These are phyloP conservation scores for Gaertneriomyces semiglobifer DNA, from an alignment of 192 early-diverging fungal genomes.

Conservation along the genomic window DNA sequence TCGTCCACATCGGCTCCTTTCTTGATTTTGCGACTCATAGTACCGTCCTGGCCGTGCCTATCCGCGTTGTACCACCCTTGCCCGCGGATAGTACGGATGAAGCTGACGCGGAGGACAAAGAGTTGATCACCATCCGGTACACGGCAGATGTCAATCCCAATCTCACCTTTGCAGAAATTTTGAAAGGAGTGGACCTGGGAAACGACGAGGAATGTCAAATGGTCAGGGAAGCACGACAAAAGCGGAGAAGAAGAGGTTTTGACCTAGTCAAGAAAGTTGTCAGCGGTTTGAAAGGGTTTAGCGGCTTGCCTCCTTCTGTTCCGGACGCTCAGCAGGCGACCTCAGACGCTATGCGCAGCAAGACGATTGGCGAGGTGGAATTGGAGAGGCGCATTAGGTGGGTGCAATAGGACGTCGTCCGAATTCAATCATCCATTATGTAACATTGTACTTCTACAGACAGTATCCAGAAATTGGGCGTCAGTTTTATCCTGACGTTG, in stretches of 20 bases:
- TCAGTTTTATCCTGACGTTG: neutral
- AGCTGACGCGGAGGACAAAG: neutral
- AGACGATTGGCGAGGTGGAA: constrained; percentile 1
- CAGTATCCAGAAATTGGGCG: neutral
- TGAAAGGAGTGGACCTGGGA: neutral
- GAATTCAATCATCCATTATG: neutral
- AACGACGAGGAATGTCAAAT: constrained; percentile 9
- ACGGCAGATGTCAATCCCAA: constrained; percentile 1
- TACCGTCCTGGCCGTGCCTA: constrained; percentile 10
- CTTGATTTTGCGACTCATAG: constrained; percentile 20
- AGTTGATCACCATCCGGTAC: constrained; percentile 2
- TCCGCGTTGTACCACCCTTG: constrained; percentile 7
- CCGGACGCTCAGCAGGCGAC: neutral
- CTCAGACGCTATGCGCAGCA: neutral
- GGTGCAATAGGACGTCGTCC: too few relatives aligned
- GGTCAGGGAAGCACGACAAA: neutral
- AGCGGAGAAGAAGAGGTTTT: constrained; percentile 1
- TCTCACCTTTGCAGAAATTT: constrained; percentile 3
- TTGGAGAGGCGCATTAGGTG: neutral
- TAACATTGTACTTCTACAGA: neutral
- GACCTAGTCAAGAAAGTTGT: constrained; percentile 6
- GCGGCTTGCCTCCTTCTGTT: neutral
- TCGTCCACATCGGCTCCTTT: constrained; percentile 15
- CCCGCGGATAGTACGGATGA: neutral
- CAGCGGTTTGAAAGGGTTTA: constrained; percentile 6